phyloP scores from a whole-genome alignment of 768 basidiomycete species.

The Serendipita sp. region DNA sequence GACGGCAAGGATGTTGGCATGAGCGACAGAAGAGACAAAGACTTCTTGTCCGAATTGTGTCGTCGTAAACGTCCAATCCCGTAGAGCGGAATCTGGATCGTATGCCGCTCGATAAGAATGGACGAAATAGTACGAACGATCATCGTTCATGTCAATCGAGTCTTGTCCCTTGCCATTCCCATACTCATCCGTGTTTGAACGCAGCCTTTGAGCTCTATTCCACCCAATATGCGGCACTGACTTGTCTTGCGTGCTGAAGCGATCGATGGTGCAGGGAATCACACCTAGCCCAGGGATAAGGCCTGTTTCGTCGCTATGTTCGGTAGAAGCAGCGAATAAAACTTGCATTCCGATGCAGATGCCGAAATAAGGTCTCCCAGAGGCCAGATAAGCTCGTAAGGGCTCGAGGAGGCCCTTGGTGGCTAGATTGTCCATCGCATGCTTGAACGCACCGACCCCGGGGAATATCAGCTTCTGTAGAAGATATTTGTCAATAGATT shows the following conservation, averaged over 20 bases:
- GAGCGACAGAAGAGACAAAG: constrained; percentile 73
- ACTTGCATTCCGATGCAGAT: constrained; percentile 99
- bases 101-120: constrained; percentile 86
- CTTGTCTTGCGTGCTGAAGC: constrained; percentile 46
- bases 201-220: constrained; percentile 58
- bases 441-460: constrained; percentile 86
- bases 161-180: constrained; percentile 9
- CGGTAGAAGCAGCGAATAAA: constrained; percentile 74
- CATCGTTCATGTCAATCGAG: constrained; percentile 30
- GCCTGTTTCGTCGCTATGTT: constrained; percentile 31
- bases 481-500: constrained; percentile 12
- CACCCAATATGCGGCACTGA: constrained; percentile 97
- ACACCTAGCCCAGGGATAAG: constrained; percentile 56
- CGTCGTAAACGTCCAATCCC: constrained; percentile 67
- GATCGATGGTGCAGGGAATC: constrained; percentile 65
- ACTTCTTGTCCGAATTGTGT: constrained; percentile 91
- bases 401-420: constrained; percentile 64
- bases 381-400: constrained; percentile 62
- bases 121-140: constrained; percentile 87
- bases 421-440: constrained; percentile 64
- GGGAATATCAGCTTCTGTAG: constrained; percentile 88
- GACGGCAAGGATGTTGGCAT: constrained; percentile 73
- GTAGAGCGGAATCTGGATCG: constrained; percentile 39
- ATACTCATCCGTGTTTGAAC: constrained; percentile 18
- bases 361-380: constrained; percentile 87